Evolutionary conservation across 2,329 filamentous ascomycete genomes (phyloP).

Genomic region (Hyphodiscus sp.): DNA sequence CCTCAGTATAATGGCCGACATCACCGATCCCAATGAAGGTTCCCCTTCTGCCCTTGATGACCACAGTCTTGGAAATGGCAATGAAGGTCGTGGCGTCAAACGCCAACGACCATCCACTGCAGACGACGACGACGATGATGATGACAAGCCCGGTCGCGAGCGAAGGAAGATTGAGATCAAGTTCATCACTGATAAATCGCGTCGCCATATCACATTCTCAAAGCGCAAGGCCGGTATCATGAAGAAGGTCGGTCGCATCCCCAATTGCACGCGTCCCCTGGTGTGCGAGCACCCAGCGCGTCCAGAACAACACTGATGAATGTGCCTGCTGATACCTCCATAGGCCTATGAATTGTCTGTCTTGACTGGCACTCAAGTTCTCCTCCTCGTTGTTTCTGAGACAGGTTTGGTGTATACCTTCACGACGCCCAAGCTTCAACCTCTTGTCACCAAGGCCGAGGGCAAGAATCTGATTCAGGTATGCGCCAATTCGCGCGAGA

Average conservation of each 20-base stretch:
- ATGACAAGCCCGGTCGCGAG: slow-evolving; percentile 96
- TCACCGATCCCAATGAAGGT: slow-evolving; percentile 70
- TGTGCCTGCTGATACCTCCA: slow-evolving; percentile 15
- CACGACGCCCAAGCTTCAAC: slow-evolving; percentile 96
- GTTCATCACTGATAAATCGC: slow-evolving; percentile 99
- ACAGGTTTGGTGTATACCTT: slow-evolving; percentile 97
- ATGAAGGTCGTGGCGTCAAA: slow-evolving; percentile 80
- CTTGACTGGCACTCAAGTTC: slow-evolving; percentile 93
- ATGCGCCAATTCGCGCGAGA: slow-evolving; percentile 4
- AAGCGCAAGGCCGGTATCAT: slow-evolving; percentile 99
- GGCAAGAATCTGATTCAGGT: slow-evolving; percentile 99
- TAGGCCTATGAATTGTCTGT: slow-evolving; percentile 97
- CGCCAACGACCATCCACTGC: slow-evolving; percentile 73
- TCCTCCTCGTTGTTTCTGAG: slow-evolving; percentile 93
- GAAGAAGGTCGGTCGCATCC: slow-evolving; percentile 78
- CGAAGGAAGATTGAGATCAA: slow-evolving; percentile 99
- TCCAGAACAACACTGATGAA: slow-evolving; percentile 1
- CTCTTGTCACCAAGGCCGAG: slow-evolving; percentile 94
- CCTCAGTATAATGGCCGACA: slow-evolving; percentile 61
- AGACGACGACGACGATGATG: slow-evolving; percentile 95
- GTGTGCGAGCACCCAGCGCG: slow-evolving; percentile 13
- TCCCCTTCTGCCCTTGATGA: slow-evolving; percentile 71
- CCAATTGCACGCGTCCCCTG: slow-evolving; percentile 17
- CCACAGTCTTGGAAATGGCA: slow-evolving; percentile 69
- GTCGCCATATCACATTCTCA: slow-evolving; percentile 98